Percentiles rank a stretch among this genome's conserved stretches.
Conservation (phyloP, 305 asterid genomes). For the Fraxinus platypoda region DNA sequence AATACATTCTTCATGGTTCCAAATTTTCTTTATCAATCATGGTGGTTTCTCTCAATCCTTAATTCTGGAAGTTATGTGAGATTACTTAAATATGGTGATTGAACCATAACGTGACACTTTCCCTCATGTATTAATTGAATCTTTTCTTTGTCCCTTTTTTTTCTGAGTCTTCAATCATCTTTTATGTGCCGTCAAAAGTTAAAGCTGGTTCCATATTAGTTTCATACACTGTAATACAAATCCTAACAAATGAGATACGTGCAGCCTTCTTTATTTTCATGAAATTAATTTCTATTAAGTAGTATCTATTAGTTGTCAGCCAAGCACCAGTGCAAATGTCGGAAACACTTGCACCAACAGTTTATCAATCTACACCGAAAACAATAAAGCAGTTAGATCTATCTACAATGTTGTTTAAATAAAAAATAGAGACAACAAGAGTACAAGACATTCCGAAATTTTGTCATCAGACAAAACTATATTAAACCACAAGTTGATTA, state of each 20-base stretch:
- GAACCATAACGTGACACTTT: conserved; percentile 8
- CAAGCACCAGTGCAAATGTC: neutral
- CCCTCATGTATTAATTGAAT: conserved; percentile 8
- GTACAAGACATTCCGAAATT: neutral
- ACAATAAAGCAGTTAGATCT: neutral
- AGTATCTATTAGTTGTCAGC: neutral
- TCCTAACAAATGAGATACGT: neutral
- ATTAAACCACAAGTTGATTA: neutral
- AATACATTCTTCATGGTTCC: neutral
- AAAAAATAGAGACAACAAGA: neutral
- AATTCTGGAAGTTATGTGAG: neutral
- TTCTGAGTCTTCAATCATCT: neutral
- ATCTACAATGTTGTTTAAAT: neutral
- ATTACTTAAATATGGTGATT: conserved; percentile 5
- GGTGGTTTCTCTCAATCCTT: conserved; percentile 15
- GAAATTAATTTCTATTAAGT: neutral
- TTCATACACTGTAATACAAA: neutral
- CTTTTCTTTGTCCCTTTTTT: neutral
- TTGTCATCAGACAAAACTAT: neutral
- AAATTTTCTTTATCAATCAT: neutral
- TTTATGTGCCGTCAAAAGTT: neutral
- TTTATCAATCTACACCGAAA: neutral
- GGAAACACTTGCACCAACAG: neutral
- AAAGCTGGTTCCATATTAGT: neutral
- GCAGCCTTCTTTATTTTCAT: neutral